A percentile compares a stretch with the other conserved stretches of the same genome.
These are phyloP conservation scores for Fraxinus nigra DNA, from an alignment of 305 asterid genomes.

Conservation along the genomic window DNA sequence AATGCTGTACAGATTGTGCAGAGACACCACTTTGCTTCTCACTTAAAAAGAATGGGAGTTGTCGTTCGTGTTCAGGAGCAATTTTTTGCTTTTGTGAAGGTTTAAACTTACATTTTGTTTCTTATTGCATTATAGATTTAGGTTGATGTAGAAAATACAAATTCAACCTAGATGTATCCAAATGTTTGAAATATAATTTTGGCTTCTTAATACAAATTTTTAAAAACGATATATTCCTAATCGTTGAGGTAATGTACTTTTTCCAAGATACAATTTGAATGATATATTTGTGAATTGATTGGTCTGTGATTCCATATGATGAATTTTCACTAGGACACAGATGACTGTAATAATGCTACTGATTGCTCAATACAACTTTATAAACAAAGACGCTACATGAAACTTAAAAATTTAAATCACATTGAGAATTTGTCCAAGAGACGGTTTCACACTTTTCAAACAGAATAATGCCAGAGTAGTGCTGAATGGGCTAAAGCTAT, in stretches of 20 bases:
- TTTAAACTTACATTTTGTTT: slow-evolving; percentile 19
- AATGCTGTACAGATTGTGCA: slow-evolving; percentile 93
- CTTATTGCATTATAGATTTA: not conserved
- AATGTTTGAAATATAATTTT: not conserved
- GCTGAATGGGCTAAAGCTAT: not conserved
- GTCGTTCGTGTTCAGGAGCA: slow-evolving; percentile 93
- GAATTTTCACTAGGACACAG: not conserved
- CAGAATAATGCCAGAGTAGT: not conserved
- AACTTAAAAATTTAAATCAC: not conserved
- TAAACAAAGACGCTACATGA: not conserved
- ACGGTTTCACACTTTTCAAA: not conserved
- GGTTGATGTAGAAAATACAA: not conserved
- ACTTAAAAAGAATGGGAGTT: slow-evolving; percentile 94
- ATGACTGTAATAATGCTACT: not conserved
- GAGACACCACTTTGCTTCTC: slow-evolving; percentile 96
- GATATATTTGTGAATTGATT: not conserved
- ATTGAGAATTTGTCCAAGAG: not conserved
- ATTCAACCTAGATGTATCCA: not conserved
- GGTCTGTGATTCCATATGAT: not conserved
- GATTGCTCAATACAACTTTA: not conserved
- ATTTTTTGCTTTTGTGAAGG: slow-evolving; percentile 90
- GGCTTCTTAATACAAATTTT: not conserved
- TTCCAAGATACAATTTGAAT: not conserved
- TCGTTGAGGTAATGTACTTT: not conserved
- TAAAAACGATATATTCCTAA: not conserved